Evolutionary conservation across 2,329 filamentous ascomycete genomes (phyloP).

Genomic region (Phialophora verrucosa): DNA sequence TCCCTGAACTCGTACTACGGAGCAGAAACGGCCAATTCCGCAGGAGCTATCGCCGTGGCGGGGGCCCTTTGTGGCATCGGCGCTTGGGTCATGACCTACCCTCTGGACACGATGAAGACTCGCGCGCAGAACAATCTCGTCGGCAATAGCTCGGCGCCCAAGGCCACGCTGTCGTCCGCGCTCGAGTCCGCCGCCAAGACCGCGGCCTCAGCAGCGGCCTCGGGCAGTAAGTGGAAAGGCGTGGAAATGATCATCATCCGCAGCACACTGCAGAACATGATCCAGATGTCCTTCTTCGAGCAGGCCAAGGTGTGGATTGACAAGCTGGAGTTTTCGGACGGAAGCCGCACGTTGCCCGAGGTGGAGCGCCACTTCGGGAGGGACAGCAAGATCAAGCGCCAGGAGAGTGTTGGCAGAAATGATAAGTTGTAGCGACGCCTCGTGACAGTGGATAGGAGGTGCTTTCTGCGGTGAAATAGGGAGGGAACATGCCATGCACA

Average conservation of each 20-base stretch:
- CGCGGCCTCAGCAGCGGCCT: slow-evolving; percentile 44
- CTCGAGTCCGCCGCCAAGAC: slow-evolving; percentile 22
- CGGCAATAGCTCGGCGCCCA: slow-evolving; percentile 35
- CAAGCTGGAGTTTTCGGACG: slow-evolving; percentile 43
- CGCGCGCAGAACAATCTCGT: slow-evolving; percentile 55
- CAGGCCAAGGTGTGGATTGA: slow-evolving; percentile 54
- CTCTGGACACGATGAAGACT: slow-evolving; percentile 57
- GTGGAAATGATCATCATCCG: slow-evolving; percentile 55
- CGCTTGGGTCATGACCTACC: slow-evolving; percentile 56
- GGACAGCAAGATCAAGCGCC: slow-evolving; percentile 29
- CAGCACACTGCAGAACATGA: slow-evolving; percentile 56
- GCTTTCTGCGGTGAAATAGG: not conserved
- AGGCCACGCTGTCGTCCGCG: slow-evolving; percentile 9
- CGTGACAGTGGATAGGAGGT: not conserved
- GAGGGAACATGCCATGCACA: not conserved
- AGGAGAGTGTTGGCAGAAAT: slow-evolving; percentile 23
- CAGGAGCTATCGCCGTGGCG: slow-evolving; percentile 52
- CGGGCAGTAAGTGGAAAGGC: slow-evolving; percentile 55
- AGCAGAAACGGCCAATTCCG: slow-evolving; percentile 49
- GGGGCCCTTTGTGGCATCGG: slow-evolving; percentile 55
- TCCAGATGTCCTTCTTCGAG: slow-evolving; percentile 54
- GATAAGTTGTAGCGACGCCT: slow-evolving; percentile 22
- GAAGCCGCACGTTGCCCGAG: slow-evolving; percentile 37
- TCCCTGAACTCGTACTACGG: slow-evolving; percentile 52
- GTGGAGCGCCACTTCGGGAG: slow-evolving; percentile 38